Base-by-base conservation (phyloP, 164 flowering plant genomes). In the Euptelea pleiosperma region DNA sequence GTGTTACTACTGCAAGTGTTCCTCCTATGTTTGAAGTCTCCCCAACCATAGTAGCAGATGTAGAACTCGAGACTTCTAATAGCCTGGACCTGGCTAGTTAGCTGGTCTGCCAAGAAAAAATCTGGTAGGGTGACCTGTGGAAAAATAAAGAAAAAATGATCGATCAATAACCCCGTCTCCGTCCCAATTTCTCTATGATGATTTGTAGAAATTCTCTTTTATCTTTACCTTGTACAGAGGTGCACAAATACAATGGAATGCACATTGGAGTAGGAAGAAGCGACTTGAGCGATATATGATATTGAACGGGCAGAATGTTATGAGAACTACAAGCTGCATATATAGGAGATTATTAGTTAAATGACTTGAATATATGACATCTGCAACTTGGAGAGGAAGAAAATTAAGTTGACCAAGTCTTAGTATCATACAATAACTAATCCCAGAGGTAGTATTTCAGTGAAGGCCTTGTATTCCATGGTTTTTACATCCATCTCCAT, bases 11-110 rank as follows among this genome's bases (percentile, higher is more conserved):
- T 37, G 64, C 86, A 86, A 12, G 52, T 73, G 72, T 75, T 67
- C 51, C 64, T 30, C 64, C 84, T 77, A 8, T 3, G 68, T 45
- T 36, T 73, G 70, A 68, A 81, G 57, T 82, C 70, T 28, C 86
- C 91, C 83, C 85, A 76, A 1, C 73, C 82, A 64, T 89, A 89
- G 66, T 89, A 86, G 63, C 94, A 89, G 24, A 85, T 40, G 40
- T 86, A 89, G 64, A 84, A 85, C 60, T 78, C 75, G 31, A 86
- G 55, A 56, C 81, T 79, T 53, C 96, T 76, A 44, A 89, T 50
- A 30, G 93, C 85, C 39, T 89, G 89, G 39, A 89, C 87, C 91
- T 83, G 93, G 71, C 89, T 86, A 8, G 85, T 82, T 25, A 86
- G 36, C 64, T 86, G 89, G 58, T 86, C 93, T 24, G 84, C 85